A percentile compares a stretch with the other conserved stretches of the same genome.
phyloP scores from a whole-genome alignment of 1,284 basidiomycete genomes.

The Leccinum subrobustum region DNA sequence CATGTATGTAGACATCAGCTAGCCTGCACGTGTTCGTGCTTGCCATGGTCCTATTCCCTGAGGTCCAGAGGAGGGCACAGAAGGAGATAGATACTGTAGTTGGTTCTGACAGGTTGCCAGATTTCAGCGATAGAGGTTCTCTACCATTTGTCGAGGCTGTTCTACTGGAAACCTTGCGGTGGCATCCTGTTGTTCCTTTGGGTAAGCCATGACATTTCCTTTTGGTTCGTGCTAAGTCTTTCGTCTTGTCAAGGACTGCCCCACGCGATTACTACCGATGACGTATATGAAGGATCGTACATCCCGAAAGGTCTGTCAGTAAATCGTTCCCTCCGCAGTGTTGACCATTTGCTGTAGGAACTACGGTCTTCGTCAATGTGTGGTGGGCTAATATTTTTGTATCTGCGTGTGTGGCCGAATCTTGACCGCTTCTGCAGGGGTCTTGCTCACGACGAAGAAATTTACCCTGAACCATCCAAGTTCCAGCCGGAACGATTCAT shows the following conservation, averaged over 20 bases:
- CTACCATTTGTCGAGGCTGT: conserved; percentile 51
- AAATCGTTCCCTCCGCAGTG: background rate
- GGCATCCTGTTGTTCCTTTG: conserved; percentile 46
- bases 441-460: conserved; percentile 41
- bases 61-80: conserved; percentile 42
- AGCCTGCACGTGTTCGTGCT: conserved; percentile 46
- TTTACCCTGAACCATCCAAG: conserved; percentile 42
- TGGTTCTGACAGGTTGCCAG: conserved; percentile 39
- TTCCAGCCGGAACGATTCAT: conserved; percentile 48
- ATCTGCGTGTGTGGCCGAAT: background rate
- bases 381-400: conserved; percentile 35
- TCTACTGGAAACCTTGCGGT: conserved; percentile 52
- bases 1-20: conserved; percentile 41
- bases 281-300: conserved; percentile 41
- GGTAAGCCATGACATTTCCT: conserved; percentile 32
- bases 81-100: conserved; percentile 44
- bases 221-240: conserved; percentile 1
- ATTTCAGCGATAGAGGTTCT: conserved; percentile 37
- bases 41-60: conserved; percentile 50
- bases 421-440: conserved; percentile 35
- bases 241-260: conserved; percentile 37
- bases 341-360: conserved; percentile 19
- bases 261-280: conserved; percentile 42
- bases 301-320: conserved; percentile 39
- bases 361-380: conserved; percentile 44